Evolutionary conservation across 257 asterid genomes (phyloP).

Genomic region (Gentiana straminea): DNA sequence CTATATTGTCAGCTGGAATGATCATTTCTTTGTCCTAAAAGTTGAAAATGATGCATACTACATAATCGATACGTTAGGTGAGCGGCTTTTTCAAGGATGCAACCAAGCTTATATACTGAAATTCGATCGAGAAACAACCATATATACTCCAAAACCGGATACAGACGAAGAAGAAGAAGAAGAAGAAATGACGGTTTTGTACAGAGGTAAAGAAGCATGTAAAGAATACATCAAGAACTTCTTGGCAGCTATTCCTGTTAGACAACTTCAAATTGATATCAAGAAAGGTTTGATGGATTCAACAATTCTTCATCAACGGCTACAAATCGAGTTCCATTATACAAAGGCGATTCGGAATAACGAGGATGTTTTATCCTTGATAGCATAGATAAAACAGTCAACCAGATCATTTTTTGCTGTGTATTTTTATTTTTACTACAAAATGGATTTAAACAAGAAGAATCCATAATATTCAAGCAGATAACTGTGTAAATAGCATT

Average conservation of each 20-base stretch:
- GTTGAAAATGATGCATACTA: constrained; percentile 61
- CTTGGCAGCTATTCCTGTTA: constrained; percentile 32
- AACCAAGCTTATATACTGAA: constrained; percentile 71
- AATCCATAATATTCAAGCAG: constrained; percentile 2
- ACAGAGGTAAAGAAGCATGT: constrained; percentile 20
- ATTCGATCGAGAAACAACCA: constrained; percentile 46
- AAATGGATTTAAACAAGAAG: background rate
- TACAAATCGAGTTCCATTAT: constrained; percentile 30
- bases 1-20: constrained; percentile 82
- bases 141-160: constrained; percentile 19
- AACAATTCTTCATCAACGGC: constrained; percentile 25
- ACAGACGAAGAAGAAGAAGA: constrained; percentile 14
- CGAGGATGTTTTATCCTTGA: constrained; percentile 4
- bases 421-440: background rate
- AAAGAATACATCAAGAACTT: constrained; percentile 29
- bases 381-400: constrained; percentile 12
- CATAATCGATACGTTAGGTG: constrained; percentile 75
- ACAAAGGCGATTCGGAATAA: constrained; percentile 8
- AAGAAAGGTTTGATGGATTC: constrained; percentile 28
- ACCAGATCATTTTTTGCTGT: constrained; percentile 4
- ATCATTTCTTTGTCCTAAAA: constrained; percentile 66
- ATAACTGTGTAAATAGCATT: background rate
- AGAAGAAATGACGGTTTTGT: constrained; percentile 20
- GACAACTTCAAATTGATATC: constrained; percentile 23
- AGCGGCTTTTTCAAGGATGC: constrained; percentile 83